phyloP scores from a whole-genome alignment of 2,329 filamentous ascomycete genomes.

The Pyrenochaeta sp. region DNA sequence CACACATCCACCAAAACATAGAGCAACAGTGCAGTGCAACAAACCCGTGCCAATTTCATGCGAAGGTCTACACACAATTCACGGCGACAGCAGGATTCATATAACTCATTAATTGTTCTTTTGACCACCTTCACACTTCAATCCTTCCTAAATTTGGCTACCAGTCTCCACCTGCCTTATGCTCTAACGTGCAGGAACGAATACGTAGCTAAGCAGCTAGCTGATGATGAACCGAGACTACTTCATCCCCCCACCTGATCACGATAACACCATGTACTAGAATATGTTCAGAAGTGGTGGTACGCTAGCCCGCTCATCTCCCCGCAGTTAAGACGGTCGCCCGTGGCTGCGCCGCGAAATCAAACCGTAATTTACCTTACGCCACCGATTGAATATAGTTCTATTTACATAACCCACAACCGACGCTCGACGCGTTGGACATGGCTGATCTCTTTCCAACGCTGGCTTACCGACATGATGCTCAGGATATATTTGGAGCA shows the following conservation, averaged over 20 bases:
- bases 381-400: too few relatives aligned
- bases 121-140: constrained; percentile 5
- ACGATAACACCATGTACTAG: constrained; percentile 37
- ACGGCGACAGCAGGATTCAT: background rate
- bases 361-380: too few relatives aligned
- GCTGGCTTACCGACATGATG: too few relatives aligned
- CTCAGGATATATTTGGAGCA: too few relatives aligned
- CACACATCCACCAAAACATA: constrained; percentile 13
- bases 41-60: background rate
- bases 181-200: constrained; percentile 38
- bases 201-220: constrained; percentile 42
- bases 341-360: too few relatives aligned
- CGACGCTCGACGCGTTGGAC: too few relatives aligned
- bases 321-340: too few relatives aligned
- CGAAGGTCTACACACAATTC: background rate
- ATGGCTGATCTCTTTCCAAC: too few relatives aligned
- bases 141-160: constrained; percentile 12
- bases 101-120: constrained; percentile 6
- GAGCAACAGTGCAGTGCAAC: constrained; percentile 15
- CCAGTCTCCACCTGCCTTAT: constrained; percentile 21
- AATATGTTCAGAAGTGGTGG: too few relatives aligned
- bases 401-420: too few relatives aligned
- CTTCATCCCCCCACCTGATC: constrained; percentile 27
- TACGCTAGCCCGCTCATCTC: too few relatives aligned
- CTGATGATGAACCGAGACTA: constrained; percentile 42